A percentile compares a stretch with the other conserved stretches of the same genome.
Evolutionary conservation across 2,329 filamentous ascomycete genomes (phyloP).

Genomic region (Lecanicillium sp.): DNA sequence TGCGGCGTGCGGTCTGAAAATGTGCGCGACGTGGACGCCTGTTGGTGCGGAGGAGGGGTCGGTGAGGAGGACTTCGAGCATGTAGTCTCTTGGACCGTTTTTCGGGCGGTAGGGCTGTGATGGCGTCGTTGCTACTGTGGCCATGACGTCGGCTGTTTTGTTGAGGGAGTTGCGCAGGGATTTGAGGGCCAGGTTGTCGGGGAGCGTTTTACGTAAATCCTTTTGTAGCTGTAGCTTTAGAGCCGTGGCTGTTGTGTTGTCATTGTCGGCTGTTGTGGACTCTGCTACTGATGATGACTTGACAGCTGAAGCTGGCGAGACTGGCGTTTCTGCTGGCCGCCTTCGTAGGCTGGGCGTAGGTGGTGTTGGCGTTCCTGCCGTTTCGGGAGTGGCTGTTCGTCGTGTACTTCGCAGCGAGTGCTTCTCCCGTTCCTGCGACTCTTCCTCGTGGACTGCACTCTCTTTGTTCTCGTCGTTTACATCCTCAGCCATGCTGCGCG

Average conservation of each 20-base stretch:
- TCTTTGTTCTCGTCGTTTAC: conserved; percentile 3
- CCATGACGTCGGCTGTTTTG: conserved; percentile 44
- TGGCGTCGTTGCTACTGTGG: conserved; percentile 42
- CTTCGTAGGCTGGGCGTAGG: conserved; percentile 12
- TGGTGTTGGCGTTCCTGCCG: conserved; percentile 7
- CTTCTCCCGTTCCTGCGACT: conserved; percentile 9
- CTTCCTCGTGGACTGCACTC: conserved; percentile 19
- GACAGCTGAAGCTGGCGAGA: conserved; percentile 12
- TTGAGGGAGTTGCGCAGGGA: conserved; percentile 40
- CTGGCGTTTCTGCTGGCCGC: conserved; percentile 14
- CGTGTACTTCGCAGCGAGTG: conserved; percentile 2
- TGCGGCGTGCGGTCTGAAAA: conserved; percentile 51
- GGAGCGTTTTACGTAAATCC: conserved; percentile 38
- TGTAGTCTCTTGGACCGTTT: conserved; percentile 49
- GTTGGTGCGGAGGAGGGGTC: conserved; percentile 46
- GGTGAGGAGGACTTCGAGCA: conserved; percentile 48
- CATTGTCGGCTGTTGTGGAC: conserved; percentile 16
- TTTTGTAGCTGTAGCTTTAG: conserved; percentile 38
- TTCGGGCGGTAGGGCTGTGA: conserved; percentile 45
- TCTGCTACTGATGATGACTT: conserved; percentile 20
- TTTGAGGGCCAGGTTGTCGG: conserved; percentile 45
- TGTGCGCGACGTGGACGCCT: conserved; percentile 43
- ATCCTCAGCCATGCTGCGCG: conserved; percentile 16
- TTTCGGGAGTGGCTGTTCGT: conserved; percentile 1
- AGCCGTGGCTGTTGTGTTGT: conserved; percentile 14